phyloP scores from a whole-genome alignment of 78 protist species.

The Abeoforma whisleri region DNA sequence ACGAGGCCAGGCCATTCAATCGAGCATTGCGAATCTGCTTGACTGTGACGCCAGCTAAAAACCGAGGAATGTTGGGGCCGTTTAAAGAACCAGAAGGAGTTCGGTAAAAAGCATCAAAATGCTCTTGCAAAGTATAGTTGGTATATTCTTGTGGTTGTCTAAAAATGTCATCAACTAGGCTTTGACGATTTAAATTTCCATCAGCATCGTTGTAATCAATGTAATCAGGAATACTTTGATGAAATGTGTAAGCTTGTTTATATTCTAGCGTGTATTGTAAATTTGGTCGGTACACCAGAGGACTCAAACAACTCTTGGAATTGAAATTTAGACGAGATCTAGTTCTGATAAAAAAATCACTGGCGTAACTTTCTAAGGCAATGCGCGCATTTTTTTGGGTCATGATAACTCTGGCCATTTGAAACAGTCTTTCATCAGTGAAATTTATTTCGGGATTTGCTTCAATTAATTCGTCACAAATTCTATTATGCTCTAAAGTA shows the following conservation, averaged over 20 bases:
- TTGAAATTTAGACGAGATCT: background rate
- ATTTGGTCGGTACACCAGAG: background rate
- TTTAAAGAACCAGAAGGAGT: background rate
- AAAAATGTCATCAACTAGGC: background rate
- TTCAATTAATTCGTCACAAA: background rate
- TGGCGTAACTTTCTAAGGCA: background rate
- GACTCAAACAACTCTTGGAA: background rate
- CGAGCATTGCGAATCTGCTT: background rate
- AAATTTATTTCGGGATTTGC: background rate
- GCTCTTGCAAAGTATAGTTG: background rate
- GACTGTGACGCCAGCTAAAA: background rate
- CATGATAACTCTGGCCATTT: background rate
- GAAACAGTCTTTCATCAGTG: background rate
- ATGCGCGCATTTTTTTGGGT: background rate
- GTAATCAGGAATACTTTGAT: background rate
- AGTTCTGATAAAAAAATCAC: background rate
- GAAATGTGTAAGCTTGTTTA: background rate
- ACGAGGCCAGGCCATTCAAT: background rate
- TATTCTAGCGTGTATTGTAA: background rate
- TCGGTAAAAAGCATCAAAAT: background rate
- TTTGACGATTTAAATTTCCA: too few species aligned
- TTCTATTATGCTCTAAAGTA: background rate
- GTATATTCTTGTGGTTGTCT: background rate
- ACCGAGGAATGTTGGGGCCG: background rate
- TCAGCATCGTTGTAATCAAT: background rate